A percentile compares a stretch with the other conserved stretches of the same genome.
phyloP scores from a whole-genome alignment of 2,329 filamentous ascomycete species.

The Fusarium buharicum region DNA sequence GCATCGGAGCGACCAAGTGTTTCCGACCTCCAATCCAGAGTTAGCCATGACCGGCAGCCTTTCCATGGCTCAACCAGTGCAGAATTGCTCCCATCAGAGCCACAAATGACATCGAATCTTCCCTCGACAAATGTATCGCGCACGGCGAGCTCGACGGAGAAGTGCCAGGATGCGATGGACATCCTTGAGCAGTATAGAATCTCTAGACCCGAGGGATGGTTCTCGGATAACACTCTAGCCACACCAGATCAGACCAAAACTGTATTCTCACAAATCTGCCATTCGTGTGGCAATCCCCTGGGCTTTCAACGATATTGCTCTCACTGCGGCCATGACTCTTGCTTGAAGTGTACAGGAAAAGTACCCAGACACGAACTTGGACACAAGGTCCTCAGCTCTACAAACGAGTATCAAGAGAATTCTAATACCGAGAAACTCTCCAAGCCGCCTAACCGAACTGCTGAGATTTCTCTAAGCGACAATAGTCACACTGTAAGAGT shows the following conservation, averaged over 20 bases:
- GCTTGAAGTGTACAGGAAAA: constrained; percentile 57
- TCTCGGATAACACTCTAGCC: constrained; percentile 53
- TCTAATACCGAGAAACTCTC: constrained; percentile 4
- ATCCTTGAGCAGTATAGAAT: constrained; percentile 61
- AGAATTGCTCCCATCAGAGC: constrained; percentile 10
- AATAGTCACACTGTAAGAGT: constrained; percentile 4
- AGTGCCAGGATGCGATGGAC: constrained; percentile 57
- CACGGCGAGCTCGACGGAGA: constrained; percentile 49
- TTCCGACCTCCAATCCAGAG: constrained; percentile 17
- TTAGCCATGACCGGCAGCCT: neutral
- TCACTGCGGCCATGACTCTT: constrained; percentile 63
- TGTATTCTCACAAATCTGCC: constrained; percentile 56
- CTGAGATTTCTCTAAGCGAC: neutral
- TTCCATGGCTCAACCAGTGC: constrained; percentile 4
- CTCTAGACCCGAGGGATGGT: constrained; percentile 58
- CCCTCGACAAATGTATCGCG: constrained; percentile 37
- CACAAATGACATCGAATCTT: constrained; percentile 5
- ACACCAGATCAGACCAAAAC: constrained; percentile 11
- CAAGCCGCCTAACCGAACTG: constrained; percentile 4
- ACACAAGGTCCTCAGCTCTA: neutral
- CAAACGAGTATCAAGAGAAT: constrained; percentile 13
- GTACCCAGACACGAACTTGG: constrained; percentile 31
- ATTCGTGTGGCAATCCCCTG: constrained; percentile 59
- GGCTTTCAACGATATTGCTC: constrained; percentile 54
- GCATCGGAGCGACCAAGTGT: constrained; percentile 19